phyloP scores from a whole-genome alignment of 768 basidiomycete genomes.

The Cyathus striatus region DNA sequence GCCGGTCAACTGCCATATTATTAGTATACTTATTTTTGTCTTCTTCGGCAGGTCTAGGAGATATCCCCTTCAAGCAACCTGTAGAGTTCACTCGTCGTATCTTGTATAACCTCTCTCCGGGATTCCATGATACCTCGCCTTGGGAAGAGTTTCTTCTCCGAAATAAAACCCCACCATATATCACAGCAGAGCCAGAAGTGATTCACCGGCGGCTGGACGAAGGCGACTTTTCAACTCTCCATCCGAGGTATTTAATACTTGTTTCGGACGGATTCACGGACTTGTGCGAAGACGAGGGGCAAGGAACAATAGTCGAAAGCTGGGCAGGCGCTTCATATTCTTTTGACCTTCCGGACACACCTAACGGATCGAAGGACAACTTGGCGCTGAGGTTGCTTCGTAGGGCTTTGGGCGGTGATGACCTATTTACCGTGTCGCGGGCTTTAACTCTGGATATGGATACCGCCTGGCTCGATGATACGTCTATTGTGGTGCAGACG shows the following conservation, averaged over 20 bases:
- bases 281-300: slow-evolving; percentile 44
- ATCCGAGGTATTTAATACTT: slow-evolving; percentile 52
- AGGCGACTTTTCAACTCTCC: slow-evolving; percentile 11
- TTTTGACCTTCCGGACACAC: slow-evolving; percentile 2
- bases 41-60: slow-evolving; percentile 51
- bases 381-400: slow-evolving; percentile 56
- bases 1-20: neutral
- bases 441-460: slow-evolving; percentile 63
- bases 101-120: slow-evolving; percentile 60
- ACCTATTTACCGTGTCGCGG: slow-evolving; percentile 46
- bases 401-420: slow-evolving; percentile 53
- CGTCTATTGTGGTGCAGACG: slow-evolving; percentile 59
- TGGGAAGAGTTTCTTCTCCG: slow-evolving; percentile 67
- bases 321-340: slow-evolving; percentile 50
- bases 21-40: neutral
- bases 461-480: slow-evolving; percentile 64
- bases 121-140: slow-evolving; percentile 52
- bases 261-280: slow-evolving; percentile 68
- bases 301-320: slow-evolving; percentile 38
- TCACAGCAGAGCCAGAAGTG: slow-evolving; percentile 61
- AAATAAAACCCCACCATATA: slow-evolving; percentile 62
- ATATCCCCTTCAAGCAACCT: slow-evolving; percentile 72
- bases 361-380: slow-evolving; percentile 28
- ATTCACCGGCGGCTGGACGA: slow-evolving; percentile 44
- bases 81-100: slow-evolving; percentile 62